These are phyloP conservation scores for Mortierella hygrophila DNA, from an alignment of 192 early-diverging fungal genomes.

Conservation along the genomic window DNA sequence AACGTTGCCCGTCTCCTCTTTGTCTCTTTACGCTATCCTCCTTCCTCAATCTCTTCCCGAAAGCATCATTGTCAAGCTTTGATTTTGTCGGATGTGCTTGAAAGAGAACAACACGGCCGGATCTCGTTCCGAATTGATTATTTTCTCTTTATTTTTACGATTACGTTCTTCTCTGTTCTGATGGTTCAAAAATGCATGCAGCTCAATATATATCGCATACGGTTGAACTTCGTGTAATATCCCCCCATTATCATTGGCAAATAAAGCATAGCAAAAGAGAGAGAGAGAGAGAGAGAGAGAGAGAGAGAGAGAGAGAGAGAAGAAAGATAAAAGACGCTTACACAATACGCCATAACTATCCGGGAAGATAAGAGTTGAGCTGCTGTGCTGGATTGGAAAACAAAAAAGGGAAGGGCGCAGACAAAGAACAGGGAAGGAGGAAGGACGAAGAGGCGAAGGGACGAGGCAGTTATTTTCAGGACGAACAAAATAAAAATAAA, in stretches of 20 bases:
- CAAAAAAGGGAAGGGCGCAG: constrained; percentile 1
- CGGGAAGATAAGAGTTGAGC: neutral
- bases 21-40: neutral
- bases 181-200: neutral
- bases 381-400: neutral
- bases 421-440: neutral
- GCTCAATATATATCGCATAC: neutral
- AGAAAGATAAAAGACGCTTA: neutral
- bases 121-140: neutral
- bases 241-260: neutral
- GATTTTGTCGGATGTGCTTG: neutral
- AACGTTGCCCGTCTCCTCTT: neutral
- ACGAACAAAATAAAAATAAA: neutral
- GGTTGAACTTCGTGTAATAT: too few relatives aligned
- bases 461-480: neutral
- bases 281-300: neutral
- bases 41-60: neutral
- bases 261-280: neutral
- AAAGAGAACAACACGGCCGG: neutral
- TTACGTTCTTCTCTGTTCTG: neutral
- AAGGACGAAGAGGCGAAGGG: neutral
- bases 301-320: neutral
- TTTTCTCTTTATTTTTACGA: neutral
- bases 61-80: neutral
- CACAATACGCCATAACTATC: too few relatives aligned